Conservation (phyloP, 352 stramenopile genomes). For the Thalassiosira mediterranea region DNA sequence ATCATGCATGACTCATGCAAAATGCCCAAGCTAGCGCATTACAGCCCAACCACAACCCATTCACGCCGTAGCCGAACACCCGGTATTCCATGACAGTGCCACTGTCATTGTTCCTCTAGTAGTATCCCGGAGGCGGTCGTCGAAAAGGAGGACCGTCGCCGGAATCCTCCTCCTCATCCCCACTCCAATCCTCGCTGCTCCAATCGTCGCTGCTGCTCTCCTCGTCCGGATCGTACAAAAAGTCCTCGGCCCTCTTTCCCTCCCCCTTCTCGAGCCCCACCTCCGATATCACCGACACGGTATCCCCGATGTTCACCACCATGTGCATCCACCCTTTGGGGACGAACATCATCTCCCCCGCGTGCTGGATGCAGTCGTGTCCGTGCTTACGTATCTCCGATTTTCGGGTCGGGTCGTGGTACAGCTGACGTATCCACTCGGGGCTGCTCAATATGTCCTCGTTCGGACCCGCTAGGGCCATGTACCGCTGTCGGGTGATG, state of each 20-base stretch:
- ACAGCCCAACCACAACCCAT: no score
- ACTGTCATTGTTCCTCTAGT: no score
- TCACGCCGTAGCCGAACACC: no score
- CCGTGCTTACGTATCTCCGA: conserved; percentile 42
- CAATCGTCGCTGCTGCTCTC: no score
- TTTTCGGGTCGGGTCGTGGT: conserved; percentile 29
- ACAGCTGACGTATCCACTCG: conserved; percentile 50
- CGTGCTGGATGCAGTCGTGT: conserved; percentile 52
- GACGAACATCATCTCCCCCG: conserved; percentile 52
- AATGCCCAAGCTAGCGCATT: no score
- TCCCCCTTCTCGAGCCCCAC: conserved; percentile 37
- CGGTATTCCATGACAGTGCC: no score
- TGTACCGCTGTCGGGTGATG: no score
- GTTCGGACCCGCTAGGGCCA: conserved; percentile 1
- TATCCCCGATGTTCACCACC: conserved; percentile 60
- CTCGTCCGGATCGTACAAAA: conserved; percentile 38
- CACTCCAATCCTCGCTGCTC: no score
- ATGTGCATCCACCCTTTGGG: conserved; percentile 51
- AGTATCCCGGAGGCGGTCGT: no score
- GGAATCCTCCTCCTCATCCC: no score
- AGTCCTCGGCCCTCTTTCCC: conserved; percentile 44
- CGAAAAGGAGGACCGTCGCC: no score
- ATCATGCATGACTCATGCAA: no score
- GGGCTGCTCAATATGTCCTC: conserved; percentile 4
- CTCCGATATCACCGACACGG: conserved; percentile 50